A percentile compares a stretch with the other conserved stretches of the same genome.
phyloP scores from a whole-genome alignment of 306 rosid genomes.

The Prunus dulcis region DNA sequence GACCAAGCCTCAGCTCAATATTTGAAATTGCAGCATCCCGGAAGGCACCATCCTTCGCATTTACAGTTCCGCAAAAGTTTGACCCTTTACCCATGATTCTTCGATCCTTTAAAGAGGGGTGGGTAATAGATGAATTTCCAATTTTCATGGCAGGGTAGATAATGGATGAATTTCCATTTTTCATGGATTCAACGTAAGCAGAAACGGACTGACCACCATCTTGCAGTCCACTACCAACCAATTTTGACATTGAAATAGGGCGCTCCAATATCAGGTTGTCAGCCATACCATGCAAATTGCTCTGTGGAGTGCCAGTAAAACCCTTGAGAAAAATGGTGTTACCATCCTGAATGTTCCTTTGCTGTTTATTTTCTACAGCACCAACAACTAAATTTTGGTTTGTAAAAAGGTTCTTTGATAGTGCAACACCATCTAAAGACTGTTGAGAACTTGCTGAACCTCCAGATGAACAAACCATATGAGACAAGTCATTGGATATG shows the following conservation, averaged over 20 bases:
- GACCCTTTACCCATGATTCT: slow-evolving; percentile 36
- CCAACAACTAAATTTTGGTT: slow-evolving; percentile 37
- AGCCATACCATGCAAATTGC: slow-evolving; percentile 20
- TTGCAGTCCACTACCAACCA: slow-evolving; percentile 31
- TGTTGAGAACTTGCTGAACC: slow-evolving; percentile 42
- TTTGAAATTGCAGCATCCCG: slow-evolving; percentile 46
- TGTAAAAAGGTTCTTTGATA: slow-evolving; percentile 27
- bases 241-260: slow-evolving; percentile 25
- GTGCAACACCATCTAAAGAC: slow-evolving; percentile 33
- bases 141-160: slow-evolving; percentile 23
- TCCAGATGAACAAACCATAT: slow-evolving; percentile 33
- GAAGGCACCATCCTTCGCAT: slow-evolving; percentile 27
- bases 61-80: slow-evolving; percentile 28
- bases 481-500: slow-evolving; percentile 34
- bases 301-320: slow-evolving; percentile 34
- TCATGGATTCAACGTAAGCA: slow-evolving; percentile 36
- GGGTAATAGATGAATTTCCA: slow-evolving; percentile 27
- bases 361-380: slow-evolving; percentile 38
- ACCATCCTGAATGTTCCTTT: slow-evolving; percentile 25
- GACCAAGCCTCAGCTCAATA: slow-evolving; percentile 63
- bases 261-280: slow-evolving; percentile 29
- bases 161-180: slow-evolving; percentile 33
- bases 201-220: slow-evolving; percentile 31
- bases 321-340: slow-evolving; percentile 34
- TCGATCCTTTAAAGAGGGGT: slow-evolving; percentile 34